Percentiles rank a stretch among this genome's conserved stretches.
These are phyloP conservation scores for Kazachstania viticola DNA, from an alignment of 805 yeast species.

Conservation along the genomic window DNA sequence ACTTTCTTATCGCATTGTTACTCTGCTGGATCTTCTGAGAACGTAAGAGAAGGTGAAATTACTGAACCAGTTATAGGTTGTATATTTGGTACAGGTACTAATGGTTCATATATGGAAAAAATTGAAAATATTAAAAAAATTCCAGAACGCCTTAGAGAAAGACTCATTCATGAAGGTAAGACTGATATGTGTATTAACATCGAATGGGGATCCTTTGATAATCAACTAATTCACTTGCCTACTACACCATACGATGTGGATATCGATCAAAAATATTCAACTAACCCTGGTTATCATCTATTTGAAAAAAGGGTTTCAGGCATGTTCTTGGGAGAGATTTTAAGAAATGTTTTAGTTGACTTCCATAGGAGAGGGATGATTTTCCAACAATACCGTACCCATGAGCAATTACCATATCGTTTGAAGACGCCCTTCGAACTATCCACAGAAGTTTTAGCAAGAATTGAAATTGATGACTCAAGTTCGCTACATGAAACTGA, in stretches of 20 bases:
- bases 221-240: constrained; percentile 64
- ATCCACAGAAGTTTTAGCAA: constrained; percentile 75
- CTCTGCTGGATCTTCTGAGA: constrained; percentile 37
- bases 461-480: constrained; percentile 76
- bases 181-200: constrained; percentile 82
- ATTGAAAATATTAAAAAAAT: constrained; percentile 65
- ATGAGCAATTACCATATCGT: constrained; percentile 41
- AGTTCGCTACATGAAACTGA: constrained; percentile 60
- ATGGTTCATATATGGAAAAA: constrained; percentile 85
- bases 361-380: constrained; percentile 47
- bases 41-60: constrained; percentile 41
- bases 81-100: constrained; percentile 95
- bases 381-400: constrained; percentile 39
- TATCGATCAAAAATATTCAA: constrained; percentile 55
- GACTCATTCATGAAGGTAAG: constrained; percentile 33
- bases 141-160: constrained; percentile 33
- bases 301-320: constrained; percentile 90
- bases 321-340: constrained; percentile 84
- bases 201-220: constrained; percentile 98
- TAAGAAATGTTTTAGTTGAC: constrained; percentile 64
- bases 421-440: constrained; percentile 66
- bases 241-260: constrained; percentile 62
- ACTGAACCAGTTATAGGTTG: constrained; percentile 78
- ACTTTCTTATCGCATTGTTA: constrained; percentile 84
- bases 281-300: constrained; percentile 80